phyloP scores from a whole-genome alignment of 2,329 filamentous ascomycete genomes.

The Passalora sequoiae region DNA sequence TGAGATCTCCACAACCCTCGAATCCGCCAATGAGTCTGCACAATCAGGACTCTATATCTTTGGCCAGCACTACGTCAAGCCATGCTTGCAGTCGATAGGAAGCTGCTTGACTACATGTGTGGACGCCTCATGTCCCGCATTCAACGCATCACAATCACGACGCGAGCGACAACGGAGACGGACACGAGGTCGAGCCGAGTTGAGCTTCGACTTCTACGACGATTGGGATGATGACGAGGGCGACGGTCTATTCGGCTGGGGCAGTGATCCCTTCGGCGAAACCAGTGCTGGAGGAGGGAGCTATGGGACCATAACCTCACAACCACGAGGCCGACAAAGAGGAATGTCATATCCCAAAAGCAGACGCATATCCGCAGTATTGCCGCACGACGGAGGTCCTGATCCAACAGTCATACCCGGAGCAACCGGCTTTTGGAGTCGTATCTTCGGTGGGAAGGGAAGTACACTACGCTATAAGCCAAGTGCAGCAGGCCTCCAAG shows the following conservation, averaged over 20 bases:
- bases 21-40: slow-evolving; percentile 85
- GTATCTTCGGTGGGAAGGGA: slow-evolving; percentile 73
- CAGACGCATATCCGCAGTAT: slow-evolving; percentile 52
- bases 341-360: slow-evolving; percentile 72
- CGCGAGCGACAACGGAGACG: slow-evolving; percentile 65
- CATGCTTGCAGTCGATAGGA: slow-evolving; percentile 66
- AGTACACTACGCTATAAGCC: slow-evolving; percentile 79
- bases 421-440: slow-evolving; percentile 71
- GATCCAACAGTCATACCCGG: slow-evolving; percentile 89
- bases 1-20: slow-evolving; percentile 83
- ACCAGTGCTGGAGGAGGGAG: slow-evolving; percentile 48
- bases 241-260: slow-evolving; percentile 63
- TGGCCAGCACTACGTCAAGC: slow-evolving; percentile 74
- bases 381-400: slow-evolving; percentile 46
- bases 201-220: slow-evolving; percentile 95
- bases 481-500: slow-evolving; percentile 82
- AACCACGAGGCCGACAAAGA: slow-evolving; percentile 65
- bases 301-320: slow-evolving; percentile 30
- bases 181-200: slow-evolving; percentile 62
- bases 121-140: slow-evolving; percentile 44
- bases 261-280: slow-evolving; percentile 76
- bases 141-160: slow-evolving; percentile 42
- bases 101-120: slow-evolving; percentile 65
- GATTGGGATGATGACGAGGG: slow-evolving; percentile 75
- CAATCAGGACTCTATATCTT: slow-evolving; percentile 87